Evolutionary conservation across 1,284 basidiomycete species (phyloP).

Genomic region (Sanghuangporus baumii): DNA sequence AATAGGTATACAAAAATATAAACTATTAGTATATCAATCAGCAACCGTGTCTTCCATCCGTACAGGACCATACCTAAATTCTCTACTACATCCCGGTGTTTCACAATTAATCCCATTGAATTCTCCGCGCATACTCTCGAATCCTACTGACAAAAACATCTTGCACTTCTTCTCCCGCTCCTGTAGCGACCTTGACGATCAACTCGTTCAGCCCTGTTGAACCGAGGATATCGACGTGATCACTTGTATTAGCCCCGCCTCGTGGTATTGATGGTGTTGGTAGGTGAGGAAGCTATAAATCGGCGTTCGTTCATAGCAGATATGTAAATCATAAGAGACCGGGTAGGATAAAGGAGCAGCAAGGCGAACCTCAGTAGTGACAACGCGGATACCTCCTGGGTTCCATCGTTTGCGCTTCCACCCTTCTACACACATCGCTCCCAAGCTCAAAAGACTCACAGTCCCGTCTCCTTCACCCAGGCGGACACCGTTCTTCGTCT

Average conservation of each 20-base stretch:
- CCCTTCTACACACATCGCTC: conserved; percentile 93
- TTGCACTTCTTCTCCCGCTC: conserved; percentile 62
- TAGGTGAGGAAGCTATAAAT: conserved; percentile 71
- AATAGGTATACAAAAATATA: too few relatives aligned
- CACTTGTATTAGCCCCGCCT: conserved; percentile 86
- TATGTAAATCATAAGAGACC: background rate
- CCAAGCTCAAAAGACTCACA: conserved; percentile 83
- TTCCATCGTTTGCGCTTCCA: conserved; percentile 94
- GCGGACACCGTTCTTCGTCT: conserved; percentile 79
- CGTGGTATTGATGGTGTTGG: conserved; percentile 75
- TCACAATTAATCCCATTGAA: conserved; percentile 66
- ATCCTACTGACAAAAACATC: conserved; percentile 80
- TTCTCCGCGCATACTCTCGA: conserved; percentile 64
- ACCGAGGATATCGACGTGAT: conserved; percentile 94
- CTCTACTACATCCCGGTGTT: too few relatives aligned
- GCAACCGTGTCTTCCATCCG: too few relatives aligned
- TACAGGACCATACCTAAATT: too few relatives aligned
- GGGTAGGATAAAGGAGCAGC: background rate
- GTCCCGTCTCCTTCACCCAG: conserved; percentile 97
- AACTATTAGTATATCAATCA: too few relatives aligned
- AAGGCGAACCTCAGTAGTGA: conserved; percentile 72
- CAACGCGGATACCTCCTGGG: conserved; percentile 81
- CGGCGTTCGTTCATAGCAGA: background rate
- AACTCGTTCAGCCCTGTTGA: conserved; percentile 85
- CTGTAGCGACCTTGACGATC: conserved; percentile 84